These are phyloP conservation scores for Copromyces sp. DNA, from an alignment of 495 filamentous ascomycete genomes.

Conservation along the genomic window DNA sequence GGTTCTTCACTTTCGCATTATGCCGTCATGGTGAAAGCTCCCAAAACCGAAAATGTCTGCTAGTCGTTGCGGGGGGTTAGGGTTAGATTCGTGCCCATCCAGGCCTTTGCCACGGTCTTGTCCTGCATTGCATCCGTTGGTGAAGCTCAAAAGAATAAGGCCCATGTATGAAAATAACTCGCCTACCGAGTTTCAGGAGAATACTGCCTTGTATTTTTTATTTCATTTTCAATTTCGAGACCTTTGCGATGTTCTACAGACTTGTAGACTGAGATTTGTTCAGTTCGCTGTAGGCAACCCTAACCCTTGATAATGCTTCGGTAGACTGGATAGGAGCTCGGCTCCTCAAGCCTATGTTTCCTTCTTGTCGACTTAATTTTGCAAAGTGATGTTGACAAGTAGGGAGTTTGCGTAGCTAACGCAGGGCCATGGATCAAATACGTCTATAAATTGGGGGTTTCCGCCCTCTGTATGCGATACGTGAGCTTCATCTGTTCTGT, in stretches of 20 bases:
- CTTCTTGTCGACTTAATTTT: not conserved
- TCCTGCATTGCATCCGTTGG: not conserved
- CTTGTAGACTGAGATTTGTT: not conserved
- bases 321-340: not conserved
- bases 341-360: not conserved
- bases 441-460: not conserved
- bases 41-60: not conserved
- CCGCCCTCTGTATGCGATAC: not conserved
- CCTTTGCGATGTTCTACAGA: not conserved
- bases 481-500: not conserved
- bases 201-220: not conserved
- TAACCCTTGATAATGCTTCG: not conserved
- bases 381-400: not conserved
- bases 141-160: not conserved
- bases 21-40: not conserved
- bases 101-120: not conserved
- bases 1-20: not conserved
- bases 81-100: conserved; percentile 1
- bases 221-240: not conserved
- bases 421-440: not conserved
- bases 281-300: not conserved
- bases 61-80: conserved; percentile 13
- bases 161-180: not conserved
- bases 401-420: not conserved
- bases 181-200: not conserved